Percentiles rank a stretch among this genome's conserved stretches.
Evolutionary conservation across 2,329 filamentous ascomycete genomes (phyloP).

Genomic region (Colletotrichum musae): DNA sequence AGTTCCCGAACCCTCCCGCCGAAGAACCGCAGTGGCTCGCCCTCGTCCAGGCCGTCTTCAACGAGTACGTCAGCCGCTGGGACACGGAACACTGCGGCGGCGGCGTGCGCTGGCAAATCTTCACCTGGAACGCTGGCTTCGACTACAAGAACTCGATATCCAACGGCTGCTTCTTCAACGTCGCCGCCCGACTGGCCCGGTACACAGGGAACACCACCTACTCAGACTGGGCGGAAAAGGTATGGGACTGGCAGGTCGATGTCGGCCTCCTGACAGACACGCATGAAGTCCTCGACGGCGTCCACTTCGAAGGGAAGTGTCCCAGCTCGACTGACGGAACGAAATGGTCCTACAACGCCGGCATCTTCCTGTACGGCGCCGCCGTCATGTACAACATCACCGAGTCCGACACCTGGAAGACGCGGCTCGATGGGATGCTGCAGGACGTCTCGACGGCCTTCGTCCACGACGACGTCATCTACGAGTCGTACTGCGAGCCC

Average conservation of each 20-base stretch:
- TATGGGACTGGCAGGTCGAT: slow-evolving; percentile 75
- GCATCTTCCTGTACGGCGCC: slow-evolving; percentile 74
- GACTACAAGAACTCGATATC: slow-evolving; percentile 79
- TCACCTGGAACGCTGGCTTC: slow-evolving; percentile 80
- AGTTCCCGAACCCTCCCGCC: slow-evolving; percentile 76
- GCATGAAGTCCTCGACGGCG: slow-evolving; percentile 68
- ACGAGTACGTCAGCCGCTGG: slow-evolving; percentile 83
- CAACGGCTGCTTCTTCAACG: slow-evolving; percentile 79
- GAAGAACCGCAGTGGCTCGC: slow-evolving; percentile 81
- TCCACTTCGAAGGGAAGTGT: slow-evolving; percentile 65
- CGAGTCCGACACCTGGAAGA: slow-evolving; percentile 66
- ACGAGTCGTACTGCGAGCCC: slow-evolving; percentile 77
- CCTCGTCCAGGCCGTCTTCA: slow-evolving; percentile 84
- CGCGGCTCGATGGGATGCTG: slow-evolving; percentile 71
- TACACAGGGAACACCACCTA: slow-evolving; percentile 88
- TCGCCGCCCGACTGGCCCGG: slow-evolving; percentile 78
- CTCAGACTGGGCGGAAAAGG: slow-evolving; percentile 78
- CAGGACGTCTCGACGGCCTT: slow-evolving; percentile 60
- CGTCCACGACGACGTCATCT: slow-evolving; percentile 71
- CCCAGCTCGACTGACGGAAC: slow-evolving; percentile 70
- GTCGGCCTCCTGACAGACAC: slow-evolving; percentile 70
- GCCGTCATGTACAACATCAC: slow-evolving; percentile 76
- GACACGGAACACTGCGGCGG: slow-evolving; percentile 76
- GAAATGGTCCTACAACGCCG: slow-evolving; percentile 80
- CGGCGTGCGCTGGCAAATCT: slow-evolving; percentile 90